phyloP scores from a whole-genome alignment of 2,329 filamentous ascomycete species.

The Colletotrichum magnum region DNA sequence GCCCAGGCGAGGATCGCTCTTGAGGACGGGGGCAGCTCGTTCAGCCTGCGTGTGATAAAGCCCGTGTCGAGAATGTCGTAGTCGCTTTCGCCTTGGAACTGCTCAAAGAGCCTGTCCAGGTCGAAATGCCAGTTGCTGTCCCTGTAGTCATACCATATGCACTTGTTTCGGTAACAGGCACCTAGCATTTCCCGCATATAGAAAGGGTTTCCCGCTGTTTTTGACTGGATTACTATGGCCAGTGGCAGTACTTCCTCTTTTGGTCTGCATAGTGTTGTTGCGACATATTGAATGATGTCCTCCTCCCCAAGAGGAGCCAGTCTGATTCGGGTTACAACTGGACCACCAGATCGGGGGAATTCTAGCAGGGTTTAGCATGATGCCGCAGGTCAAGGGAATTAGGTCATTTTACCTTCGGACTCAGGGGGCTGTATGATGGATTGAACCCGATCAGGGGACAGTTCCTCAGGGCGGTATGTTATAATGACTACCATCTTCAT shows the following conservation, averaged over 20 bases:
- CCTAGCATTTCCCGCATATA: conserved; percentile 93
- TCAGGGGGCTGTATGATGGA: conserved; percentile 68
- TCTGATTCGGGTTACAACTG: conserved; percentile 77
- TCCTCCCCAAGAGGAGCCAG: conserved; percentile 82
- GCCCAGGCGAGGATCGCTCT: conserved; percentile 89
- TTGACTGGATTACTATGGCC: conserved; percentile 88
- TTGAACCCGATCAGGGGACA: conserved; percentile 68
- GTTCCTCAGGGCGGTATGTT: conserved; percentile 79
- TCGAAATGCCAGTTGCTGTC: conserved; percentile 87
- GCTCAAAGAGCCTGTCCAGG: conserved; percentile 86
- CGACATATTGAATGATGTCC: conserved; percentile 86
- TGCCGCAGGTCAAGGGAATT: conserved; percentile 1
- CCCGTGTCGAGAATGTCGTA: conserved; percentile 85
- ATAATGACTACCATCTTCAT: conserved; percentile 87
- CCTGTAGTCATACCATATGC: conserved; percentile 92
- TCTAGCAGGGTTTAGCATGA: conserved; percentile 53
- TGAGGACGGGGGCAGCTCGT: conserved; percentile 81
- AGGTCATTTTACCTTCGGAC: conserved; percentile 61
- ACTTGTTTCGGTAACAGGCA: conserved; percentile 87
- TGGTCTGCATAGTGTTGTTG: conserved; percentile 82
- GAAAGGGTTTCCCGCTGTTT: conserved; percentile 90
- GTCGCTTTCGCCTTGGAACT: conserved; percentile 84
- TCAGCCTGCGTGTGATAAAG: conserved; percentile 84
- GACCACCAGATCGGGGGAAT: conserved; percentile 59
- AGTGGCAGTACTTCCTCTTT: conserved; percentile 82